Evolutionary conservation across 2,329 filamentous ascomycete genomes (phyloP), one percentile per base, ranked within the genome.

Genomic region (Lecanicillium sp.): DNA sequence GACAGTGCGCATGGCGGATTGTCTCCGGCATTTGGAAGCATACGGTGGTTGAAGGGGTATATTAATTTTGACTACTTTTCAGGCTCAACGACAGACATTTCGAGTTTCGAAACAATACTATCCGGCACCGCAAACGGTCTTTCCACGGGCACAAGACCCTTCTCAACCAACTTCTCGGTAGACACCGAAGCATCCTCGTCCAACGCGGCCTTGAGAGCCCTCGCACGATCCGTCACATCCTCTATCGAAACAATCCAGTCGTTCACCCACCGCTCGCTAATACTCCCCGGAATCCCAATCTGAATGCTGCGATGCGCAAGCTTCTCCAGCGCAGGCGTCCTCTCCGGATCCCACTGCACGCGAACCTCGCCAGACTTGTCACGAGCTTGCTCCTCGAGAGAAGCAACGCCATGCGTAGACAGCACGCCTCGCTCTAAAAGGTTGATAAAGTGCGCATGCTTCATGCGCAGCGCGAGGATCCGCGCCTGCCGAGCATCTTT

Each of bases 321-420:
- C 44, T 57, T 62, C 9, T 53, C 64, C 9, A 79, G 51, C 27
- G 53, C 51, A 2, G 67, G 52, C 17, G 62, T 60, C 15, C 78
- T 51, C 50, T 81, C 78, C 0, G 77, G 77, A 53, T 81, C 78
- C 77, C 78, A 82, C 51, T 80, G 76, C 7, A 80, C 63, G n/a
- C 68, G 63, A 1, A 80, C 73, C 14, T 57, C 51, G 4, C 39
- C 37, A 4, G 55, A 42, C 44, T 50, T 58, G 33, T 51, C 52
- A n/a, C 52, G 53, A 27, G 12, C 8, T 7, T 16, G 19, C 7
- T 28, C 19, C 9, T n/a, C 18, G 5, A 4, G 25, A 2, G 12
- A 15, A 11, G 22, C 18, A n/a, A 35, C 36, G n/a, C 27, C 41
- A 19, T 60, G 53, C 1, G 43, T 52, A 15, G 62, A 54, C 19